Base-by-base conservation (phyloP, 305 asterid genomes). In the Galium porrigens region DNA sequence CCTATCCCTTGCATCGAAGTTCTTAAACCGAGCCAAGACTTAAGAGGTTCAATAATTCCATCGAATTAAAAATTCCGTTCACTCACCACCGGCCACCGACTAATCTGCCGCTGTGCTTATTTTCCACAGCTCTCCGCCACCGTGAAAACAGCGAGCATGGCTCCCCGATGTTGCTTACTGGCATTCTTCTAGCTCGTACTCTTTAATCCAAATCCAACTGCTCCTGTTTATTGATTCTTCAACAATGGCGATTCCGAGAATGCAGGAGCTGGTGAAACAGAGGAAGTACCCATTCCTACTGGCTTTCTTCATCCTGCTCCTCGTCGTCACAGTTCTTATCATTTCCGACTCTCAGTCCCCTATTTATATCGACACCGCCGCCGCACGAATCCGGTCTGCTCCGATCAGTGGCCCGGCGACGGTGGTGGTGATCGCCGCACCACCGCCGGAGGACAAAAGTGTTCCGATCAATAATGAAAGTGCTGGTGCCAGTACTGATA, bases 281-380 rank as follows among this genome's bases (percentile, higher is more conserved):
- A 78, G 76, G 69, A 92, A 92, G 77, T 84, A 81, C 72, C 95
- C 95, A 0, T 89, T 89, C 77, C 34, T 87, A 6, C 55, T 86
- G 72, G 79, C 80, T 25, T 77, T 92, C 73, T 84, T 83, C 77
- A 79, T 92, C 22, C 58, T 89, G 2, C 86, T 92, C 32, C 59
- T 84, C 20, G 73, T 73, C 68, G 83, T 83, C 65, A 81, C 94
- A 51, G 63, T 85, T 33, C 52, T 85, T 70, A 86, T 85, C 73
- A 79, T 92, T 72, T 81, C 90, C 75, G 78, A 72, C 79, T 84
- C 95, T 60, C 84, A 83, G 55, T 70, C 86, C 58, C 85, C 86
- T 4, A 46, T 46, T 15, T 46, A 46, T 8, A 60, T 82, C 48
- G 68, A 80, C 20, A 53, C 69, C 71, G 15, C 79, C 77, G 15